These are phyloP conservation scores for Jimgerdemannia lactiflua DNA, from an alignment of 192 early-diverging fungal species.

Conservation along the genomic window DNA sequence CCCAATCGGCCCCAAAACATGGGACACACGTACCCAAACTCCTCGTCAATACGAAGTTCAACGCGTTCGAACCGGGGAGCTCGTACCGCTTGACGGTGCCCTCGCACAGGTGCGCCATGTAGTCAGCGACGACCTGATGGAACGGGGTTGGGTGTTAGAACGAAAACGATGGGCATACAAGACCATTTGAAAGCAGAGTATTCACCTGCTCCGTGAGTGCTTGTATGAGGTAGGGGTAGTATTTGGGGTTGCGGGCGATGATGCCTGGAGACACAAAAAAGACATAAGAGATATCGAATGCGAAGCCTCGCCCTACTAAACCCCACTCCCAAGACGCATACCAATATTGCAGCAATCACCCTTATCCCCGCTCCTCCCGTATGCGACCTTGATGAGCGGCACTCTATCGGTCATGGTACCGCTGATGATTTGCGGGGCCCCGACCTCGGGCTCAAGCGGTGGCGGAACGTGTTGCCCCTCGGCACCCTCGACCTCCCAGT, in stretches of 20 bases:
- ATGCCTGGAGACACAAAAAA: slow-evolving; percentile 35
- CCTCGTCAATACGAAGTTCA: slow-evolving; percentile 66
- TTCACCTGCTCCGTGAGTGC: slow-evolving; percentile 40
- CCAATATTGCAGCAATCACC: slow-evolving; percentile 58
- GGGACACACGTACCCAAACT: slow-evolving; percentile 37
- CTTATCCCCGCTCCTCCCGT: slow-evolving; percentile 64
- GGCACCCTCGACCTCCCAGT: slow-evolving; percentile 18
- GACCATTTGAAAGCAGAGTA: not conserved
- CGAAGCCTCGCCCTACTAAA: not conserved
- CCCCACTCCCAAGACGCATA: slow-evolving; percentile 3
- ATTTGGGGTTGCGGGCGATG: slow-evolving; percentile 55
- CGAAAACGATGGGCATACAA: not conserved
- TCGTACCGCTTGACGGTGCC: slow-evolving; percentile 61
- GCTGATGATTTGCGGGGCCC: not conserved
- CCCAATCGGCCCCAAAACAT: no score
- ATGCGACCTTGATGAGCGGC: slow-evolving; percentile 52
- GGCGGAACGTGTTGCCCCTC: not conserved
- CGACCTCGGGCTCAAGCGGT: not conserved
- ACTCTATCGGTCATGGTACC: slow-evolving; percentile 34
- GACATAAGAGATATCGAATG: not conserved
- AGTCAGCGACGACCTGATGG: slow-evolving; percentile 36
- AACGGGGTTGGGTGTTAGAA: not conserved
- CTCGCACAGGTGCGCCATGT: slow-evolving; percentile 57
- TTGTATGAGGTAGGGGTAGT: slow-evolving; percentile 49
- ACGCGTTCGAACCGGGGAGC: slow-evolving; percentile 46